Evolutionary conservation across 768 basidiomycete genomes (phyloP), one percentile per base, ranked within the genome.

Genomic region (Phanerochaete carnosa): DNA sequence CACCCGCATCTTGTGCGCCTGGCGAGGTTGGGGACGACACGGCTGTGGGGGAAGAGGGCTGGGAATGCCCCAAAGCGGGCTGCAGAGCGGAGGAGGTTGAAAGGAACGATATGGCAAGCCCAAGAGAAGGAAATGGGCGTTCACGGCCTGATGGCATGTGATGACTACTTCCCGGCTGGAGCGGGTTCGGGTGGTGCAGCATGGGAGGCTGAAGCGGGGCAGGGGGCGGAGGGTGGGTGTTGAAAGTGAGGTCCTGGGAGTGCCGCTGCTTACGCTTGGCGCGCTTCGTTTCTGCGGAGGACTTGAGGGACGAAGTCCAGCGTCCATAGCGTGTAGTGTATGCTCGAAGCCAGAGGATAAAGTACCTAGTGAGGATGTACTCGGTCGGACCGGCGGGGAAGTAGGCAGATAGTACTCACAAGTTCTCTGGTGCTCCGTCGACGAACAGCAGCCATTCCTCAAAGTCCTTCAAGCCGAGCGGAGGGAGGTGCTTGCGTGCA

Each of bases 361-460:
- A 92, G 67, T 92, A 92, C 22, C 87, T 87, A 66, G 22, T 7
- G 30, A 33, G 25, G 25, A 65, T 47, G 45, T 45, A 19, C 6
- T 47, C 46, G 37, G 8, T n/a, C n/a, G 30, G 37, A 28, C 32
- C 2, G 5, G 33, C 32, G 30, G 1, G 55, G 16, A 25, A 33
- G 30, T 49, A 8, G 53, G 9, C 22, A 25, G 59, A 19, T 26
- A 19, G 12, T 6, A 74, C 83, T 72, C 64, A 87, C 81, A 93
- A 79, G 68, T 92, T 92, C 71, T 92, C 90, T 25, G 88, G 84
- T 50, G 80, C 80, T 58, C 80, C 80, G 65, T 93, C 92, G 57
- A 89, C 88, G 72, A 90, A 91, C 45, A 93, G 77, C 57, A 92
- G 75, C 81, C 90, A 93, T 73, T 93, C 91, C 75, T 89, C 75